A percentile compares a stretch with the other conserved stretches of the same genome.
Evolutionary conservation across 495 filamentous ascomycete genomes (phyloP).

Genomic region (Darksidea phi): DNA sequence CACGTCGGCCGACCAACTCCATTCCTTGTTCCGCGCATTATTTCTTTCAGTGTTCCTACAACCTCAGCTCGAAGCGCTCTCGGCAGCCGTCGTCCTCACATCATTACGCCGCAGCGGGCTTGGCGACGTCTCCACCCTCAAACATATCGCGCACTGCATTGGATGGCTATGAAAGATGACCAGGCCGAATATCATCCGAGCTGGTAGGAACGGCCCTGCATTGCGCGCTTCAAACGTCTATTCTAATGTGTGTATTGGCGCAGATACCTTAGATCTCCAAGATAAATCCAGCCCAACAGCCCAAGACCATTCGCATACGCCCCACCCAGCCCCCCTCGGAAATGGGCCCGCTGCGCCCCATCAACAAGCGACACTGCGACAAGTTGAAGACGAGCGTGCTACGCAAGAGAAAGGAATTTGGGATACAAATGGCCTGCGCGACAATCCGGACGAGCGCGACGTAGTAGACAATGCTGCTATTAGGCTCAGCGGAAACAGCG

Average conservation of each 20-base stretch:
- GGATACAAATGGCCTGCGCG: conserved; percentile 50
- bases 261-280: conserved; percentile 96
- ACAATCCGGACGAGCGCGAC: conserved; percentile 44
- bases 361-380: conserved; percentile 77
- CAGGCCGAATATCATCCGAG: conserved; percentile 74
- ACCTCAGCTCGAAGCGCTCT: background rate
- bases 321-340: conserved; percentile 51
- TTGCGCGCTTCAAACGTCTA: conserved; percentile 19
- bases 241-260: conserved; percentile 28
- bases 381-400: conserved; percentile 67
- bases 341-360: conserved; percentile 70
- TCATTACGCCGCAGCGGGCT: conserved; percentile 21
- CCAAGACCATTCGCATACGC: conserved; percentile 67
- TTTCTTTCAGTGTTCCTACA: conserved; percentile 6
- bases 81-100: conserved; percentile 10
- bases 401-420: conserved; percentile 60
- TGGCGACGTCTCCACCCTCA: background rate
- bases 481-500: conserved; percentile 27
- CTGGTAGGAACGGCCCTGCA: conserved; percentile 56
- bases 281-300: conserved; percentile 76
- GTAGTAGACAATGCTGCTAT: conserved; percentile 33
- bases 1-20: conserved; percentile 2
- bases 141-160: conserved; percentile 1
- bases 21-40: conserved; percentile 4
- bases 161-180: conserved; percentile 54